These are phyloP conservation scores for Colletotrichum caudatum DNA, from an alignment of 2,329 filamentous ascomycete genomes.

Conservation along the genomic window DNA sequence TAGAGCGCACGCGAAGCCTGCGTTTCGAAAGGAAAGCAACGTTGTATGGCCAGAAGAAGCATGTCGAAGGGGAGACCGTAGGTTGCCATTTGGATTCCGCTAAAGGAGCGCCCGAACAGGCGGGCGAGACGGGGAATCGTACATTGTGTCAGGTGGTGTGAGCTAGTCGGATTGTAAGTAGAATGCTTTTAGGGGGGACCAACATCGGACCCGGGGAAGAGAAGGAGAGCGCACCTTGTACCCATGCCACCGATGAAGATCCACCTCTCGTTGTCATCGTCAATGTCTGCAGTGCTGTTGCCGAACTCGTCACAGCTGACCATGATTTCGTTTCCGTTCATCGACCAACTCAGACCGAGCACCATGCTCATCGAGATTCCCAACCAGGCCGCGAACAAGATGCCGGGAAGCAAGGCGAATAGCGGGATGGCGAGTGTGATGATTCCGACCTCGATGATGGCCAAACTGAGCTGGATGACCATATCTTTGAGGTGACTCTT, in stretches of 20 bases:
- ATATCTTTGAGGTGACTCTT: conserved; percentile 44
- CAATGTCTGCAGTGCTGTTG: conserved; percentile 47
- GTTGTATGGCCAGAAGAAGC: conserved; percentile 51
- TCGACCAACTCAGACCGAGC: conserved; percentile 46
- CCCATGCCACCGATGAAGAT: conserved; percentile 52
- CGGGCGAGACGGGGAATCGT: conserved; percentile 52
- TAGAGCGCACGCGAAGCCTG: conserved; percentile 51
- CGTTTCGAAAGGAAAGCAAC: conserved; percentile 49
- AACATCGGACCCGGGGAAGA: background rate
- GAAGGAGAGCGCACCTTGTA: conserved; percentile 46
- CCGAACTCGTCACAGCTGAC: conserved; percentile 43
- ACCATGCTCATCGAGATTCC: conserved; percentile 44
- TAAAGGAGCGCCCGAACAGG: conserved; percentile 57
- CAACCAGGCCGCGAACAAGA: conserved; percentile 48
- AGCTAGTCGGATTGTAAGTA: conserved; percentile 41
- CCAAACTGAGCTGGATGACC: conserved; percentile 45
- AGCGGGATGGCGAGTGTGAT: conserved; percentile 46
- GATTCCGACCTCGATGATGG: conserved; percentile 46
- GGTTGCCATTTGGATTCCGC: conserved; percentile 62
- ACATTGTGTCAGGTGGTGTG: conserved; percentile 47
- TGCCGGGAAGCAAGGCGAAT: conserved; percentile 49
- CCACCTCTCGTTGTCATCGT: conserved; percentile 50
- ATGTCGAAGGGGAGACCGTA: conserved; percentile 67
- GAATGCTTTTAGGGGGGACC: background rate
- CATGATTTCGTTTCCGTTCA: conserved; percentile 47